Conservation (phyloP, 208 protist species). For the Trypanosoma cruzi region DNA sequence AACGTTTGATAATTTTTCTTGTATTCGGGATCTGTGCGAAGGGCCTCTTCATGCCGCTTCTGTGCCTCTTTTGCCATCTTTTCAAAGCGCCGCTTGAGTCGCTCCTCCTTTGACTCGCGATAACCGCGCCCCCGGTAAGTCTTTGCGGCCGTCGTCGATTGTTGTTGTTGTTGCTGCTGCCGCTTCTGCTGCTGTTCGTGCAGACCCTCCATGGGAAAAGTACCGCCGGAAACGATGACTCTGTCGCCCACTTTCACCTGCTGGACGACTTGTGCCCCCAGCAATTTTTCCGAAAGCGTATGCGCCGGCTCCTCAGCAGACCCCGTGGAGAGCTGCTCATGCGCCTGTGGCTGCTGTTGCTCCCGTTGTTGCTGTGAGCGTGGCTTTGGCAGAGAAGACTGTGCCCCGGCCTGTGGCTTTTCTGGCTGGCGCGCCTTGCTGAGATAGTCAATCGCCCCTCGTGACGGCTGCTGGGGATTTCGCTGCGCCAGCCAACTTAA, state of each 20-base stretch:
- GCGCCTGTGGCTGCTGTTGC: conserved; percentile 6
- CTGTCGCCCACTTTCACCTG: conserved; percentile 4
- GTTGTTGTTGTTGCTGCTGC: conserved; percentile 5
- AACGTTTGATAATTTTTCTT: conserved; percentile 65
- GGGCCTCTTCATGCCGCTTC: conserved; percentile 64
- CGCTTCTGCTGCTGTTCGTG: conserved; percentile 7
- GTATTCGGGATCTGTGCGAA: conserved; percentile 69
- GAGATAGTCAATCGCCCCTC: conserved; percentile 72
- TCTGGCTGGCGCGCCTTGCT: conserved; percentile 35
- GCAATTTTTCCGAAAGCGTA: background rate
- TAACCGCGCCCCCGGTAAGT: conserved; percentile 37
- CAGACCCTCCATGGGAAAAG: background rate
- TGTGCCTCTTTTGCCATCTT: conserved; percentile 40
- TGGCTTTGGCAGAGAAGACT: conserved; percentile 32
- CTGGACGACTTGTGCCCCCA: background rate
- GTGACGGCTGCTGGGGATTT: conserved; percentile 38
- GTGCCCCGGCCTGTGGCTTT: background rate
- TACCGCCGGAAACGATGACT: background rate
- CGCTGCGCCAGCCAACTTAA: conserved; percentile 71
- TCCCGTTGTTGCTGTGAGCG: conserved; percentile 32
- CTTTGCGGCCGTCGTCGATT: conserved; percentile 1
- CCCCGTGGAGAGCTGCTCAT: background rate
- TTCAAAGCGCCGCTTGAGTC: conserved; percentile 31
- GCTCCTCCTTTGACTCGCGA: conserved; percentile 44
- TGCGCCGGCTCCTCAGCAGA: background rate